phyloP scores from a whole-genome alignment of 2,329 filamentous ascomycete genomes.

The Fusarium robinianum region DNA sequence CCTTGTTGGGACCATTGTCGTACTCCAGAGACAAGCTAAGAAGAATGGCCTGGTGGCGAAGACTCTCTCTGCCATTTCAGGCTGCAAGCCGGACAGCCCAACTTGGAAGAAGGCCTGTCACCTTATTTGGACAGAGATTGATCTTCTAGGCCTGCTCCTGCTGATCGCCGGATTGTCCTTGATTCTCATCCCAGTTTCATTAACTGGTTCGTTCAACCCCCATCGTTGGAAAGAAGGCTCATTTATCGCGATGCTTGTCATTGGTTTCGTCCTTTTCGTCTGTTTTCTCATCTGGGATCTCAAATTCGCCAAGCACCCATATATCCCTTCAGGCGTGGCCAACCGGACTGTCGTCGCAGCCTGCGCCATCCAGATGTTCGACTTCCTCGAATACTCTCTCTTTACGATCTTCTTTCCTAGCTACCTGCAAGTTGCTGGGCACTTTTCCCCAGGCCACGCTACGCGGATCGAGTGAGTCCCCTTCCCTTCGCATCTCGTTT shows the following conservation, averaged over 20 bases:
- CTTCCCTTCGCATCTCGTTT: too few species aligned
- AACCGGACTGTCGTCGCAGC: conserved; percentile 44
- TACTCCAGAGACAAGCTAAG: conserved; percentile 18
- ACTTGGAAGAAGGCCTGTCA: conserved; percentile 1
- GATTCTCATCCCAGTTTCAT: conserved; percentile 23
- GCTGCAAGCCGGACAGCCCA: neutral
- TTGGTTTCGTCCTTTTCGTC: conserved; percentile 34
- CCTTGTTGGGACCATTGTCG: conserved; percentile 23
- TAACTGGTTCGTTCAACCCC: conserved; percentile 23
- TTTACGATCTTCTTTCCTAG: conserved; percentile 45
- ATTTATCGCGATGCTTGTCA: conserved; percentile 24
- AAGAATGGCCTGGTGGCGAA: conserved; percentile 8
- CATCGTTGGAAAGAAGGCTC: conserved; percentile 22
- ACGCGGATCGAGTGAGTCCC: conserved; percentile 41
- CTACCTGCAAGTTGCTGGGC: conserved; percentile 43
- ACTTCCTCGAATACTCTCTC: conserved; percentile 41
- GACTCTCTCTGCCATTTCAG: conserved; percentile 7
- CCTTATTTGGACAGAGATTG: conserved; percentile 9
- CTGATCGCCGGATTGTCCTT: conserved; percentile 22
- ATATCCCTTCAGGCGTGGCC: conserved; percentile 45
- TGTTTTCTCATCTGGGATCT: conserved; percentile 43
- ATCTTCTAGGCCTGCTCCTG: conserved; percentile 19
- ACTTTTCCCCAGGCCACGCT: conserved; percentile 40
- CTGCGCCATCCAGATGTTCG: conserved; percentile 40
- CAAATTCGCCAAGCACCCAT: conserved; percentile 43